These are phyloP conservation scores for Penicillium sp. DNA, from an alignment of 2,329 filamentous ascomycete genomes.

Conservation along the genomic window DNA sequence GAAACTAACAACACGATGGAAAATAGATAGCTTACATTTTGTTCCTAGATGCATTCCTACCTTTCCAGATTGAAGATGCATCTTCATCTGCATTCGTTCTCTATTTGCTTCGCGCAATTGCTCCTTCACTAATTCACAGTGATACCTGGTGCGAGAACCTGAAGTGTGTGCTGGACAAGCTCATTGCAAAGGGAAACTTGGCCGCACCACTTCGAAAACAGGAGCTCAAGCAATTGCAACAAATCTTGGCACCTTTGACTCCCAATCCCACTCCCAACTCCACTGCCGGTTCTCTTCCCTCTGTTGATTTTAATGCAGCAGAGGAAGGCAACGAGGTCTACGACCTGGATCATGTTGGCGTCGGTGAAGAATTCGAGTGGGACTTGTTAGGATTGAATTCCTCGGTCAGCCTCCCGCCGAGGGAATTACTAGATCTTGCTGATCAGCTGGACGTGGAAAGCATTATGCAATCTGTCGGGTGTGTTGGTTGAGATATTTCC, in stretches of 20 bases:
- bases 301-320: constrained; percentile 1
- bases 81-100: constrained; percentile 45
- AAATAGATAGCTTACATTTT: not conserved
- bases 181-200: constrained; percentile 40
- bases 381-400: constrained; percentile 24
- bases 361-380: constrained; percentile 26
- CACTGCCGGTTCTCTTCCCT: not conserved
- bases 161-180: constrained; percentile 37
- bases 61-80: constrained; percentile 45
- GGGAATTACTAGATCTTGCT: constrained; percentile 25
- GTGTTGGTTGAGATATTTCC: constrained; percentile 1
- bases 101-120: constrained; percentile 32
- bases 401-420: constrained; percentile 24
- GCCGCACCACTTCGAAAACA: constrained; percentile 39
- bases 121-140: constrained; percentile 37
- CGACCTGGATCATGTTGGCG: constrained; percentile 16
- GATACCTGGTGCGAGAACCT: constrained; percentile 39
- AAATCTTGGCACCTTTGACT: constrained; percentile 37
- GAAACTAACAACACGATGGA: not conserved
- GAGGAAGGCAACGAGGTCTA: constrained; percentile 13
- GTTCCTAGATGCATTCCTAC: constrained; percentile 37
- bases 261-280: constrained; percentile 18
- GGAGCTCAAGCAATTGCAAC: constrained; percentile 40
- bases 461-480: constrained; percentile 23
- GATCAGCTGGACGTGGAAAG: constrained; percentile 25